Base-by-base conservation (phyloP, 176 grass and related monocot species). In the Musa schizocarpa region DNA sequence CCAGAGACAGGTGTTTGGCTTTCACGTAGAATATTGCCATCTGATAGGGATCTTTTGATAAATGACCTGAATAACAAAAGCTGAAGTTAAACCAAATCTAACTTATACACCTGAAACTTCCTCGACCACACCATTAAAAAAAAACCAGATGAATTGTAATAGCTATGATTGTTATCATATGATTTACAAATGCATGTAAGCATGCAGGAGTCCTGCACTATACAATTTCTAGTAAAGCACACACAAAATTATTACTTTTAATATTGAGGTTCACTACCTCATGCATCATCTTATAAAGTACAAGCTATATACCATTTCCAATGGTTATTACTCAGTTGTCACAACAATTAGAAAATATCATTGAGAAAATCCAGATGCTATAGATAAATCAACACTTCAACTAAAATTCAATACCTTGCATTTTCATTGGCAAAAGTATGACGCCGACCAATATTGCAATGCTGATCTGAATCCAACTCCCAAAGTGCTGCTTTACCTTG, bases 401-500 rank as follows among this genome's bases (percentile, higher is more conserved):
- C 17, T 26, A 58, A 19, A 20, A 19, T 61, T 65, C 11, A 20
- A 21, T 78, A 93, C 93, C 90, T 93, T 65, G 63, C 80, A 81
- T 80, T 72, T 53, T 92, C 91, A 65, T 88, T 83, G 81, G 54
- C 72, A 69, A 83, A 84, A 75, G 85, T 56, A 78, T 82, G 76
- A 85, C 84, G 96, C 61, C 91, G 83, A 25, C 96, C 88, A 73
- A 95, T 79, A 68, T 89, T 99, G 74, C 95, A 92, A 76, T 99
- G 88, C 77, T 99, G 91, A 85, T 99, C 96, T 23, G 88, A 99
- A 65, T 89, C 88, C 81, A 99, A 80, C 76, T 95, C 92, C 96
- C 91, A 99, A 56, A 99, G 73, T 23, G 96, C 82, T 34, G 88
- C 86, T 94, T 92, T 99, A 29, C 81, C 88, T 74, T 86, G 79